Conservation (phyloP, 1,284 basidiomycete genomes). For the Polyporus tsugae region DNA sequence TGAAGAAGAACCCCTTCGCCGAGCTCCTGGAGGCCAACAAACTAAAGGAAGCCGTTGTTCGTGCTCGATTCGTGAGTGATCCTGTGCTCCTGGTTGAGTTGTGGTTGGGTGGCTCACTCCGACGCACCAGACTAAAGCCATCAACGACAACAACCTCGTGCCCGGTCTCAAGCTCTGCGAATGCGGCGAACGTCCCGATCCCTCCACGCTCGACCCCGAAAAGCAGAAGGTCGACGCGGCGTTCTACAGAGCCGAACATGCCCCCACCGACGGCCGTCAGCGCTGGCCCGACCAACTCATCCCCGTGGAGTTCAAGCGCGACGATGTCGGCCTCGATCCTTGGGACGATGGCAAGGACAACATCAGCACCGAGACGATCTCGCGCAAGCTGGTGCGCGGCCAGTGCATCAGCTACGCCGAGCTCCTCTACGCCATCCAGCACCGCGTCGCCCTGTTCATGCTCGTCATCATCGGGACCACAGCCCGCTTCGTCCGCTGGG, state of each 20-base stretch:
- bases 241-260: neutral
- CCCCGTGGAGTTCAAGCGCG: conserved; percentile 17
- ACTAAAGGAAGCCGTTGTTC: neutral
- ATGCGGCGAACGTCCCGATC: neutral
- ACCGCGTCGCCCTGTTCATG: conserved; percentile 15
- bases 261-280: conserved; percentile 3
- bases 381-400: neutral
- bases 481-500: conserved; percentile 18
- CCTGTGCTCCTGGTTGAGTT: neutral
- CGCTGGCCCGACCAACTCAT: conserved; percentile 12
- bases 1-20: neutral
- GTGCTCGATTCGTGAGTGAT: neutral
- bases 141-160: conserved; percentile 1
- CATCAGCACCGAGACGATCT: neutral
- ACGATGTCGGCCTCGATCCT: neutral
- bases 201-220: neutral
- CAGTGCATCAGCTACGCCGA: conserved; percentile 17
- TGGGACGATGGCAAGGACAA: conserved; percentile 13
- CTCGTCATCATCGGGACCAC: conserved; percentile 14
- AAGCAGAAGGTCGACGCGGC: conserved; percentile 15
- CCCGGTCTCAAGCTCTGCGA: neutral
- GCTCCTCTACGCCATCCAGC: conserved; percentile 10
- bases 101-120: neutral
- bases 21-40: neutral
- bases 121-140: neutral